Percentiles rank a stretch among this genome's conserved stretches.
phyloP scores from a whole-genome alignment of 2,329 filamentous ascomycete species.

The Ramularia endophylla region DNA sequence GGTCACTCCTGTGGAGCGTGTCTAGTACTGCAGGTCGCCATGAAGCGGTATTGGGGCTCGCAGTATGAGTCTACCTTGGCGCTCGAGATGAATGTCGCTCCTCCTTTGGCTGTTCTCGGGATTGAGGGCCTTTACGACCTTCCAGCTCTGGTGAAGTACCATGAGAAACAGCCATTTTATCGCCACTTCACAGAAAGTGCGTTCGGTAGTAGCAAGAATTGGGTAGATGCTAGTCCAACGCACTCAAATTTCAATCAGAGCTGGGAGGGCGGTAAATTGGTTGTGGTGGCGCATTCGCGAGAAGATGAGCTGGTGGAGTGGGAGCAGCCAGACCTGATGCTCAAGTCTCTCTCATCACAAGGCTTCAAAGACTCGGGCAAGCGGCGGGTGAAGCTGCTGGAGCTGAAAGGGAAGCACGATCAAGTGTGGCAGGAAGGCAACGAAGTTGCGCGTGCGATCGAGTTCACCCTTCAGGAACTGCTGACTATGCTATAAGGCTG shows the following conservation, averaged over 20 bases:
- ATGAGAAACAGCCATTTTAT: slow-evolving; percentile 47
- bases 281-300: slow-evolving; percentile 42
- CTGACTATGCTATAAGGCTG: slow-evolving; percentile 5
- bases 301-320: slow-evolving; percentile 47
- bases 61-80: slow-evolving; percentile 24
- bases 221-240: slow-evolving; percentile 53
- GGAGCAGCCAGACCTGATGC: slow-evolving; percentile 55
- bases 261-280: slow-evolving; percentile 36
- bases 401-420: slow-evolving; percentile 56
- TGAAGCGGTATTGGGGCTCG: slow-evolving; percentile 37
- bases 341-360: slow-evolving; percentile 41
- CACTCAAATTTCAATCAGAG: slow-evolving; percentile 37
- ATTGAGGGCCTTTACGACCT: slow-evolving; percentile 65
- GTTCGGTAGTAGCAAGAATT: slow-evolving; percentile 52
- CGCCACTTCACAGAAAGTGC: slow-evolving; percentile 52
- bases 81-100: slow-evolving; percentile 22
- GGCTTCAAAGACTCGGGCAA: slow-evolving; percentile 32
- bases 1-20: slow-evolving; percentile 62
- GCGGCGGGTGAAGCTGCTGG: slow-evolving; percentile 35
- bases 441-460: slow-evolving; percentile 45
- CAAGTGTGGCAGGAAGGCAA: slow-evolving; percentile 56
- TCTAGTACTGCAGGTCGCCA: slow-evolving; percentile 56
- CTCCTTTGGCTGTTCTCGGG: slow-evolving; percentile 52
- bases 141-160: slow-evolving; percentile 44
- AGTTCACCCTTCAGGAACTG: slow-evolving; percentile 20